Base-by-base conservation (phyloP, 345 rosid genomes). In the Corchorus olitorius region DNA sequence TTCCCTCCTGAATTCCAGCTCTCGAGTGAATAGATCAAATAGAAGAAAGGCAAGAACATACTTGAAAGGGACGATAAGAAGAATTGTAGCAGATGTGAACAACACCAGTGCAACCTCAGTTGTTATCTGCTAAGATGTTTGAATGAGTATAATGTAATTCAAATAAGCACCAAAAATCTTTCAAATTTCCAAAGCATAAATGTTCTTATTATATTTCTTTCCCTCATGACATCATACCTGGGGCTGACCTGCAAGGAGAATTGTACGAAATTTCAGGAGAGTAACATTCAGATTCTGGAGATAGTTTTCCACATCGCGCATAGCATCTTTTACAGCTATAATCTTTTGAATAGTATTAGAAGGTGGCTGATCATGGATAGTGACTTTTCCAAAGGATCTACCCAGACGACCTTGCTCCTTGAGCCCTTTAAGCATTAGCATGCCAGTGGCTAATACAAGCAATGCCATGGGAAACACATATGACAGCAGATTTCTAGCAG, bases 391-490 rank as follows among this genome's bases (percentile, higher is more conserved):
- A 73, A 92, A 95, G 45, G 78, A 88, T 84, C 96, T 92, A 68
- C 99, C 99, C 56, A 95, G 88, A 76, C 99, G 98, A 46, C 98
- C 98, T 87, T 95, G 99, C 81, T 88, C 85, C 85, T 89, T 89
- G 35, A 95, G 90, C 73, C 98, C 93, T 84, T 92, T 95, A 17
- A 95, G 79, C 14, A 93, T 92, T 65, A 95, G 88, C 98, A 95
- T 95, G 54, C 82, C 84, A 77, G 88, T 81, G 48, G 96, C 94
- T 81, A 90, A 82, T 73, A 88, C 82, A 76, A 89, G 85, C 84
- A 95, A 76, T 34, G 84, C 70, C 63, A 80, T 81, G 5, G 98
- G 98, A 77, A 95, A 83, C 75, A 90, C 79, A 75, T 90, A 93
- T 34, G 87, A 77, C 83, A 91, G 81, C 83, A 93, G 88, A 79